Percentiles rank a stretch among this genome's conserved stretches.
Conservation (phyloP, 2,329 filamentous ascomycete species). For the Rutstroemia sp. region DNA sequence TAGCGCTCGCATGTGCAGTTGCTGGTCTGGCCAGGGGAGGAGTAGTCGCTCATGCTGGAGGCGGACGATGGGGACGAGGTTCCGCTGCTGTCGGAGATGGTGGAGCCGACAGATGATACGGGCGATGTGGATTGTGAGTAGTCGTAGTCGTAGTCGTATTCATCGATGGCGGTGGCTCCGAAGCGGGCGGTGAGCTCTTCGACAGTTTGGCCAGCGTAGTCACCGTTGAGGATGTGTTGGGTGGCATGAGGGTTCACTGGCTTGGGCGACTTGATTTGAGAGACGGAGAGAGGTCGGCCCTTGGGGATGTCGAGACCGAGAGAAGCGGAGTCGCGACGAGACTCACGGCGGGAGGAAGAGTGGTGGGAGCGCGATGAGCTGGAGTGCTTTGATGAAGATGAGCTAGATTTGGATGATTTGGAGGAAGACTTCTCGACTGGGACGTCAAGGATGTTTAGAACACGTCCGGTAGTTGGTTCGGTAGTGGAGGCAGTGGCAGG, state of each 20-base stretch:
- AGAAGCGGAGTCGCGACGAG: slow-evolving; percentile 35
- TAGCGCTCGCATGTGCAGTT: slow-evolving; percentile 93
- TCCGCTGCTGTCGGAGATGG: slow-evolving; percentile 61
- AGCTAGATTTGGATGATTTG: slow-evolving; percentile 36
- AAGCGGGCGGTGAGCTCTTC: slow-evolving; percentile 77
- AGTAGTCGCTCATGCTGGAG: slow-evolving; percentile 66
- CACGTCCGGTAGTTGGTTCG: slow-evolving; percentile 94
- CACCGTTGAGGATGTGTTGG: slow-evolving; percentile 74
- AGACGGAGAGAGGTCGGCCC: slow-evolving; percentile 80
- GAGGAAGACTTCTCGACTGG: slow-evolving; percentile 47
- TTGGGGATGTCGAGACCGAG: slow-evolving; percentile 67
- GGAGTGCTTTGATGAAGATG: slow-evolving; percentile 34
- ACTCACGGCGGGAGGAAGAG: slow-evolving; percentile 36
- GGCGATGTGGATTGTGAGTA: slow-evolving; percentile 49
- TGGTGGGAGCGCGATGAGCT: slow-evolving; percentile 27
- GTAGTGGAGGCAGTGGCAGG: slow-evolving; percentile 81
- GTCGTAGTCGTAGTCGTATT: slow-evolving; percentile 47
- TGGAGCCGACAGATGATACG: slow-evolving; percentile 66
- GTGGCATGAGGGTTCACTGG: slow-evolving; percentile 83
- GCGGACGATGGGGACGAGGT: slow-evolving; percentile 66
- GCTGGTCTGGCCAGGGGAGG: slow-evolving; percentile 60
- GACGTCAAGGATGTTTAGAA: slow-evolving; percentile 95
- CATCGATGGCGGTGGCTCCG: slow-evolving; percentile 50
- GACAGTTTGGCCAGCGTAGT: slow-evolving; percentile 64
- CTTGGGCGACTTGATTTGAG: slow-evolving; percentile 85